Evolutionary conservation across 345 rosid species (phyloP).

Genomic region (Camelina hispida): DNA sequence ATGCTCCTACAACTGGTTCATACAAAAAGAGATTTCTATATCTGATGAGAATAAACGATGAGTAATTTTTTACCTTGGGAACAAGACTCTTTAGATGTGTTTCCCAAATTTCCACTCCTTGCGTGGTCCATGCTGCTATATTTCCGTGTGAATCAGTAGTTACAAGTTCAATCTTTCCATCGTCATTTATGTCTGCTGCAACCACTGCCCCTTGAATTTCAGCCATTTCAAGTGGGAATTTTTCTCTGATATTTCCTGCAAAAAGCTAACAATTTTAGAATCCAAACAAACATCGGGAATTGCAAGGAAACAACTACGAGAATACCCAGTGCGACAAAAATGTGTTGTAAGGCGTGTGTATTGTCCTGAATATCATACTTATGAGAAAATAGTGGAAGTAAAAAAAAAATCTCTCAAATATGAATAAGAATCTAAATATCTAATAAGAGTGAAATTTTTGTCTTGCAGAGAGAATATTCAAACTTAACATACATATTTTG

Average conservation of each 20-base stretch:
- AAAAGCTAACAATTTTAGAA: slow-evolving; percentile 36
- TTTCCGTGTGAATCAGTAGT: slow-evolving; percentile 97
- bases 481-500: neutral
- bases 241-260: slow-evolving; percentile 79
- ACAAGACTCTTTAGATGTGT: slow-evolving; percentile 85
- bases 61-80: slow-evolving; percentile 67
- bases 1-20: slow-evolving; percentile 3
- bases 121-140: slow-evolving; percentile 97
- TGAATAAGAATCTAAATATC: slow-evolving; percentile 4
- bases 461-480: slow-evolving; percentile 18
- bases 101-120: slow-evolving; percentile 93
- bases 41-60: neutral
- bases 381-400: slow-evolving; percentile 7
- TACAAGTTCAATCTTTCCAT: slow-evolving; percentile 96
- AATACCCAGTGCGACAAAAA: slow-evolving; percentile 13
- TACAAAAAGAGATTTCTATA: slow-evolving; percentile 6
- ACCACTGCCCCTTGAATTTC: slow-evolving; percentile 96
- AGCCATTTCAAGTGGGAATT: slow-evolving; percentile 98
- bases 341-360: neutral
- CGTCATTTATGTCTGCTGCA: slow-evolving; percentile 99
- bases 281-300: slow-evolving; percentile 35
- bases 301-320: slow-evolving; percentile 38
- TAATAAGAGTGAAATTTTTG: neutral
- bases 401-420: neutral
- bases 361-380: slow-evolving; percentile 15